phyloP scores from a whole-genome alignment of 106 monocot genomes.

The Dendrobium huoshanense region DNA sequence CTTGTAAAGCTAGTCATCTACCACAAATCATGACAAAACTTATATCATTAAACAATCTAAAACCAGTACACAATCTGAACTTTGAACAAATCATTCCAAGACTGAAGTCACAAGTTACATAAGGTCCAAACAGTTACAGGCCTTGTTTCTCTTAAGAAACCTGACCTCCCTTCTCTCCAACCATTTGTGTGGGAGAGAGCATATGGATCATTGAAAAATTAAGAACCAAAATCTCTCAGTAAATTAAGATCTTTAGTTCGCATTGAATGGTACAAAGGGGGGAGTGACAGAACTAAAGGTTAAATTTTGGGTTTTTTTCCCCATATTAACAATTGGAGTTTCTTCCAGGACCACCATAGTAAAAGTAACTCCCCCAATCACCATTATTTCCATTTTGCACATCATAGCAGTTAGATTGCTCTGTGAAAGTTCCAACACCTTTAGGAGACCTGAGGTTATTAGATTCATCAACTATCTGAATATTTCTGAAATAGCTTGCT shows the following conservation, averaged over 20 bases:
- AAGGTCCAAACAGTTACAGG: not conserved
- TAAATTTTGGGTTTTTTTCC: not conserved
- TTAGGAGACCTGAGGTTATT: constrained; percentile 33
- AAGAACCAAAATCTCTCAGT: not conserved
- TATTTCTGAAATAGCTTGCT: constrained; percentile 50
- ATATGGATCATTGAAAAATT: not conserved
- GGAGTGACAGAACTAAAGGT: not conserved
- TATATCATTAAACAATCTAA: too few relatives aligned
- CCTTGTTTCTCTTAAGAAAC: not conserved
- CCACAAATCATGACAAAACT: too few relatives aligned
- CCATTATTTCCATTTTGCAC: constrained; percentile 35
- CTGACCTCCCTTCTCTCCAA: not conserved
- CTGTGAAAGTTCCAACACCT: constrained; percentile 35
- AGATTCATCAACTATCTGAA: constrained; percentile 42
- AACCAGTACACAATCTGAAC: too few relatives aligned
- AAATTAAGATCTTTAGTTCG: not conserved
- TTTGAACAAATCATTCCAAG: not conserved
- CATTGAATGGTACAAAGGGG: constrained; percentile 4
- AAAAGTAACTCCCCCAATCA: constrained; percentile 48
- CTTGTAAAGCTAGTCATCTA: too few relatives aligned
- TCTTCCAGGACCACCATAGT: constrained; percentile 56
- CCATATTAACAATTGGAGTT: constrained; percentile 34
- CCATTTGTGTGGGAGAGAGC: not conserved
- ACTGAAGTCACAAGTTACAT: not conserved
- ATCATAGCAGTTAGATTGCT: constrained; percentile 51